phyloP scores from a whole-genome alignment of 495 filamentous ascomycete species.

The Penicillium cosmopolitanum region DNA sequence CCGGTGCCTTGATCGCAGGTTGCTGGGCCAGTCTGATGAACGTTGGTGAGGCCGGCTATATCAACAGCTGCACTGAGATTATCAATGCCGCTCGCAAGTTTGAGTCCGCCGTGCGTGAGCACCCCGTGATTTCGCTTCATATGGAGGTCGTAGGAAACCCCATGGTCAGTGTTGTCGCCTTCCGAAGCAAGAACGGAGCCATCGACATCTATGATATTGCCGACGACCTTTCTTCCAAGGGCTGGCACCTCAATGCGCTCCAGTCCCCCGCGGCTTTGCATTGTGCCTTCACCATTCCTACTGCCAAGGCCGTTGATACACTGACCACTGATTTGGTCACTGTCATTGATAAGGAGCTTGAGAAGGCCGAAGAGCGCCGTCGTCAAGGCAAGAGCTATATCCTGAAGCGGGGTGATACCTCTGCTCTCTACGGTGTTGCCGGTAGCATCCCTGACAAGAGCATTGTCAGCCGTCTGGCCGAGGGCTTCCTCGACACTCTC shows the following conservation, averaged over 20 bases:
- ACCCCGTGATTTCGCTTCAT: slow-evolving; percentile 66
- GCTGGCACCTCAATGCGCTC: slow-evolving; percentile 96
- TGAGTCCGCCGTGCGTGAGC: slow-evolving; percentile 69
- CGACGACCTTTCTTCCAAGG: slow-evolving; percentile 76
- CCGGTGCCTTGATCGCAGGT: slow-evolving; percentile 90
- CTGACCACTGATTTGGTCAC: slow-evolving; percentile 77
- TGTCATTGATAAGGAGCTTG: slow-evolving; percentile 77
- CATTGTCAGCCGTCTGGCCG: slow-evolving; percentile 86
- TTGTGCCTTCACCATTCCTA: slow-evolving; percentile 90
- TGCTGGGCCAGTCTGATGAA: slow-evolving; percentile 91
- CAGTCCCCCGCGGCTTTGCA: slow-evolving; percentile 94
- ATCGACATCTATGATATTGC: slow-evolving; percentile 88
- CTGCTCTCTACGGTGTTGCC: slow-evolving; percentile 92
- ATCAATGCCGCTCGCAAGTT: slow-evolving; percentile 87
- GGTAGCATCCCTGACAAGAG: slow-evolving; percentile 95
- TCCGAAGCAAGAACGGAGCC: slow-evolving; percentile 66
- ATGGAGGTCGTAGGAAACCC: slow-evolving; percentile 83
- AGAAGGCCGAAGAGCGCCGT: slow-evolving; percentile 74
- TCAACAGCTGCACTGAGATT: slow-evolving; percentile 80
- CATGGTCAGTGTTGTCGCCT: slow-evolving; percentile 87
- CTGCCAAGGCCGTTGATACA: slow-evolving; percentile 76
- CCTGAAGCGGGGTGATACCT: slow-evolving; percentile 65
- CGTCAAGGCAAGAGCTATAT: slow-evolving; percentile 61
- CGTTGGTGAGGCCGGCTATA: slow-evolving; percentile 88
- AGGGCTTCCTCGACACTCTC: slow-evolving; percentile 90